Conservation (phyloP, 2,329 filamentous ascomycete species). For the Trichoderma breve region DNA sequence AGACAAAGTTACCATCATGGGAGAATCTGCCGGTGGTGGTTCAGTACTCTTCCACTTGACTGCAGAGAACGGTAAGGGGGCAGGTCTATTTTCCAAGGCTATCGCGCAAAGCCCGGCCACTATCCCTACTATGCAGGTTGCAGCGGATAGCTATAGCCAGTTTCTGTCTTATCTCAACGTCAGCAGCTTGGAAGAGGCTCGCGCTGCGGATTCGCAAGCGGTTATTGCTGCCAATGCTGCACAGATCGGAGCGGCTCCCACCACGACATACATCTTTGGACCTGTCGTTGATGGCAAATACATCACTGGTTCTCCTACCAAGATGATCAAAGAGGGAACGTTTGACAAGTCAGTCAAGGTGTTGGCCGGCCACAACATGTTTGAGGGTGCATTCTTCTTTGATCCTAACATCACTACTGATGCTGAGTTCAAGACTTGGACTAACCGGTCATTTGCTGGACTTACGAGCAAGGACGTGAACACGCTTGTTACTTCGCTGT, state of each 20-base stretch:
- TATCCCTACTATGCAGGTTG: background rate
- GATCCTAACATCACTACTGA: background rate
- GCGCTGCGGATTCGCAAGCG: background rate
- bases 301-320: background rate
- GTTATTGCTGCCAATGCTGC: slow-evolving; percentile 12
- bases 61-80: background rate
- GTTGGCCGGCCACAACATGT: background rate
- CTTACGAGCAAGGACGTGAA: background rate
- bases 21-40: slow-evolving; percentile 40
- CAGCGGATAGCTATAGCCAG: background rate
- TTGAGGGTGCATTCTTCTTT: background rate
- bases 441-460: background rate
- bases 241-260: background rate
- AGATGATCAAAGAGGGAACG: background rate
- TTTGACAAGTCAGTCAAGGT: background rate
- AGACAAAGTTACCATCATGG: slow-evolving; percentile 35
- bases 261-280: background rate
- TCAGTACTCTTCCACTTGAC: slow-evolving; percentile 36
- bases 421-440: background rate
- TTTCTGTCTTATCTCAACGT: background rate
- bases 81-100: background rate
- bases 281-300: background rate
- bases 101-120: background rate
- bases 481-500: background rate
- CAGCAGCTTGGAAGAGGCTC: background rate